Evolutionary conservation across 1,284 basidiomycete species (phyloP), one percentile per base, ranked within the genome.

Genomic region (Neonothopanus nambi): DNA sequence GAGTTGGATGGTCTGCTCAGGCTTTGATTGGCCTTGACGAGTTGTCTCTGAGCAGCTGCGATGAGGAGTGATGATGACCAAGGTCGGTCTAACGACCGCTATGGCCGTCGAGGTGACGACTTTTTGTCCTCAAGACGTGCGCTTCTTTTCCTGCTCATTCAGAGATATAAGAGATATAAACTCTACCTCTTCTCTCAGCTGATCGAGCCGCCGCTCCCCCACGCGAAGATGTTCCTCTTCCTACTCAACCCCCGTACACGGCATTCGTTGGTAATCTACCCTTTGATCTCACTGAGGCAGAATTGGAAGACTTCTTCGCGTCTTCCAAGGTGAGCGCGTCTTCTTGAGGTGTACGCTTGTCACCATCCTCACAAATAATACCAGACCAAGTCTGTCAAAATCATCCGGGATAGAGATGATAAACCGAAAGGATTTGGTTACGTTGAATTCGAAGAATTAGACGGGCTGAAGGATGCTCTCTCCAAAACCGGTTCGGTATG

Each of bases 381-480:
- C 11, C 61, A 92, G 87, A 80, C 87, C 58, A 89, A 91, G 68
- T 88, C 87, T 21, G 84, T 95, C 59, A 95, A 98, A 75, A 89
- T 99, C 59, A 95, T 99, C 69, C 89, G 82, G 63, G 95, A 95
- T 64, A 82, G 86, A 54, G 88, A 90, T 47, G 94, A 95, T 51
- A 94, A 94, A 69, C 91, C 94, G 30, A 98, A 98, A 71, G 97
- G 97, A 1, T 99, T 98, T 72, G 97, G 96, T 30, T 99, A 99
- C 68, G 87, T 98, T 59, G 96, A 99, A 69, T 99, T 98, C 66
- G 81, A 78, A 36, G 87, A 88, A 50, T 68, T 93, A 54, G 91
- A 95, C 36, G 86, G 84, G 41, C 77, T 98, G 58, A 95, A 94
- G 73, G 84, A 87, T 51, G 96, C 90, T 5, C 72, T 98, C 28